Percentiles rank a stretch among this genome's conserved stretches.
phyloP scores from a whole-genome alignment of 805 yeast genomes.

The Allodekkera sacchari region DNA sequence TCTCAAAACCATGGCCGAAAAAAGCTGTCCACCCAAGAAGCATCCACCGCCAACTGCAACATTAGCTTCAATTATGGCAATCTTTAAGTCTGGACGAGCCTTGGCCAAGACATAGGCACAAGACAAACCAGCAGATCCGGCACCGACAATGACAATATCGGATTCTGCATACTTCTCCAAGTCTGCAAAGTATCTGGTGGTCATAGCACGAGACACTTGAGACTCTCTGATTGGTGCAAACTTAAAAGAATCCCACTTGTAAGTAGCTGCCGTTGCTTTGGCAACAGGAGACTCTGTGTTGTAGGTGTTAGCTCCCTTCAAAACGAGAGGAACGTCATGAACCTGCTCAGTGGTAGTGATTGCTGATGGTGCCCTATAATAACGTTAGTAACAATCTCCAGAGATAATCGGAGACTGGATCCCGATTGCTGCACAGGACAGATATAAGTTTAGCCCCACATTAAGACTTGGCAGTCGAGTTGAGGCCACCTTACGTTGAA shows the following conservation, averaged over 20 bases:
- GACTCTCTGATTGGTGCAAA: constrained; percentile 73
- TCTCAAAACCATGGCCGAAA: constrained; percentile 72
- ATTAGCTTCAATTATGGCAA: constrained; percentile 65
- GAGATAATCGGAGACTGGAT: neutral
- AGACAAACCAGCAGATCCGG: constrained; percentile 69
- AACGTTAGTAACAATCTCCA: neutral
- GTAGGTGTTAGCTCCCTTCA: constrained; percentile 16
- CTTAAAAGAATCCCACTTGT: constrained; percentile 59
- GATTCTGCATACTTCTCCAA: constrained; percentile 67
- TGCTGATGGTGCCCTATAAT: constrained; percentile 18
- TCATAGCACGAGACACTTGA: constrained; percentile 76
- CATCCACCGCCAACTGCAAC: constrained; percentile 81
- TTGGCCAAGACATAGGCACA: constrained; percentile 70
- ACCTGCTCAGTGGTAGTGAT: constrained; percentile 8
- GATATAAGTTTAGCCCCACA: no score
- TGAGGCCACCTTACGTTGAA: no score
- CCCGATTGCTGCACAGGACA: no score
- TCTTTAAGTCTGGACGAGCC: constrained; percentile 67
- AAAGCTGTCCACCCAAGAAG: constrained; percentile 70
- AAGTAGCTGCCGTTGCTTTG: constrained; percentile 22
- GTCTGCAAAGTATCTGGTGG: constrained; percentile 63
- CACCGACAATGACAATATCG: constrained; percentile 69
- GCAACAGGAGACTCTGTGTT: constrained; percentile 20
- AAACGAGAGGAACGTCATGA: constrained; percentile 10
- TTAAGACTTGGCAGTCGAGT: no score